phyloP scores from a whole-genome alignment of 2,329 filamentous ascomycete species.

The Neopestalotiopsis clavispora region DNA sequence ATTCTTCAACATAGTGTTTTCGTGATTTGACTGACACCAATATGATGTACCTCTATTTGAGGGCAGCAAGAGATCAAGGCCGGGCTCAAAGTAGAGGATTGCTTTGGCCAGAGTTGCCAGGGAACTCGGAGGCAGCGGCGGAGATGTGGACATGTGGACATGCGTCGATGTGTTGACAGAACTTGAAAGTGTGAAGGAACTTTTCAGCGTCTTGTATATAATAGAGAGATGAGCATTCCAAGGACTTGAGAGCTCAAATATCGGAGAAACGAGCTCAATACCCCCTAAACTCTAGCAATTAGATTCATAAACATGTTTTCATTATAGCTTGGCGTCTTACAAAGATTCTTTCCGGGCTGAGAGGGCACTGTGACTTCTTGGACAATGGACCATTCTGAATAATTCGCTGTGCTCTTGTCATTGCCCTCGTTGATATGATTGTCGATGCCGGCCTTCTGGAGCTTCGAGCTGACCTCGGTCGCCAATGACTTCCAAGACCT shows the following conservation, averaged over 20 bases:
- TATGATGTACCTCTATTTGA: constrained; percentile 31
- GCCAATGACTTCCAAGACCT: constrained; percentile 40
- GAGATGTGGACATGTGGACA: constrained; percentile 38
- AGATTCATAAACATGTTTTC: not conserved
- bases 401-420: constrained; percentile 35
- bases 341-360: constrained; percentile 36
- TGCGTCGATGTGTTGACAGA: constrained; percentile 42
- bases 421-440: constrained; percentile 39
- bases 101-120: constrained; percentile 37
- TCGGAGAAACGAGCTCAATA: constrained; percentile 42
- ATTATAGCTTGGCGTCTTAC: constrained; percentile 23
- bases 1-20: constrained; percentile 29
- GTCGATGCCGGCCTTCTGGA: constrained; percentile 35
- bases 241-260: constrained; percentile 32
- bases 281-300: constrained; percentile 27
- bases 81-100: constrained; percentile 39
- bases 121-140: constrained; percentile 27
- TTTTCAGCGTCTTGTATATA: constrained; percentile 36
- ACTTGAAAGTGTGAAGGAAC: constrained; percentile 28
- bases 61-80: constrained; percentile 37
- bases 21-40: constrained; percentile 43
- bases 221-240: constrained; percentile 36
- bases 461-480: constrained; percentile 37
- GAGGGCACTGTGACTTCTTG: constrained; percentile 42
- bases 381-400: constrained; percentile 42